phyloP scores from a whole-genome alignment of 2,329 filamentous ascomycete species.

The Cladosporium sp. region DNA sequence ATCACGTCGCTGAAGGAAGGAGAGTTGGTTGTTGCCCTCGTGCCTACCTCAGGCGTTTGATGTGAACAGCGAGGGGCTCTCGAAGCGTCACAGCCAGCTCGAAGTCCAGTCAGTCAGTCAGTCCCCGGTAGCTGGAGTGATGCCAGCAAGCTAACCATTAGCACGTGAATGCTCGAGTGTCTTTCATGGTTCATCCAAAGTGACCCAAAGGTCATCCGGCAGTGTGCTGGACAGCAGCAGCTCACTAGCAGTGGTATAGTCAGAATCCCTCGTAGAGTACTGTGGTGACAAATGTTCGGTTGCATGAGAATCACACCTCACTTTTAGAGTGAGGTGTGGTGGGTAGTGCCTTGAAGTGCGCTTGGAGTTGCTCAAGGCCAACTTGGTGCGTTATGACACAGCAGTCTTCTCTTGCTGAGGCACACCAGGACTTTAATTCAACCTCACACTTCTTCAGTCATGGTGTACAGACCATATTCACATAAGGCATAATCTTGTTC shows the following conservation, averaged over 20 bases:
- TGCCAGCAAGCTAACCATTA: neutral
- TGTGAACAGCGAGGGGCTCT: neutral
- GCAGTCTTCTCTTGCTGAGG: neutral
- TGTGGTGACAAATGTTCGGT: neutral
- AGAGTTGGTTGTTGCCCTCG: neutral
- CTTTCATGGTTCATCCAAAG: neutral
- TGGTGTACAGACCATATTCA: neutral
- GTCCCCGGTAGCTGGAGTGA: neutral
- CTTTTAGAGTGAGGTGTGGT: neutral
- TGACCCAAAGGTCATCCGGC: neutral
- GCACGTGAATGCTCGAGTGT: neutral
- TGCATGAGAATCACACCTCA: neutral
- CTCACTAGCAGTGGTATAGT: neutral
- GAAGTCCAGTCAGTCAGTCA: neutral
- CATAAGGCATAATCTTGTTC: neutral
- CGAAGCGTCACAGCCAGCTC: neutral
- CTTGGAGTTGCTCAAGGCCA: neutral
- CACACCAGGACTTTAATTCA: neutral
- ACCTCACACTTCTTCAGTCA: neutral
- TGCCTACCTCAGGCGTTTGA: neutral
- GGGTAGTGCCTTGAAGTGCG: neutral
- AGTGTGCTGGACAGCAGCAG: neutral
- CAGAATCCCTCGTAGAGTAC: neutral
- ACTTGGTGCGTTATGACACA: neutral
- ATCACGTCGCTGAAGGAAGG: neutral